phyloP scores from a whole-genome alignment of 2,329 filamentous ascomycete species.

The Diaporthe capsici region DNA sequence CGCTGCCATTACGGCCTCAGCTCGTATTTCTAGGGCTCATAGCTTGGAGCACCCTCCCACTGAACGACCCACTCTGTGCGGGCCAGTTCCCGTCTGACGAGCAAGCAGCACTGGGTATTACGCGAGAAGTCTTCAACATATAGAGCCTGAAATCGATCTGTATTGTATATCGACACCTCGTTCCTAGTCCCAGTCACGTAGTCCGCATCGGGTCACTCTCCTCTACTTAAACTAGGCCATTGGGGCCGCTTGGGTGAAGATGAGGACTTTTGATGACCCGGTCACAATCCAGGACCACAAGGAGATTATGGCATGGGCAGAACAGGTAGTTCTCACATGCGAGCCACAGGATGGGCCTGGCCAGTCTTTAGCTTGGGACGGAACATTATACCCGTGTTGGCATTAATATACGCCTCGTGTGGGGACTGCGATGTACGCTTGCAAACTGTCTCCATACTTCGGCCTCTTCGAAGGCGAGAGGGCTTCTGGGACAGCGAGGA shows the following conservation, averaged over 20 bases:
- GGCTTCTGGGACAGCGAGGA: neutral
- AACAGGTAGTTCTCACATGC: neutral
- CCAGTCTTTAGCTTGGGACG: neutral
- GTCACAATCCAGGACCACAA: neutral
- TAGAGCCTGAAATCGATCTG: neutral
- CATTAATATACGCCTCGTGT: neutral
- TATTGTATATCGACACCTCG: neutral
- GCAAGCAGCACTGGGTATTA: neutral
- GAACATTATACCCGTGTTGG: neutral
- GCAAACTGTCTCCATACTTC: neutral
- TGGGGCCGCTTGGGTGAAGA: neutral
- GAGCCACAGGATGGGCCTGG: neutral
- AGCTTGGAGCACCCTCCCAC: neutral
- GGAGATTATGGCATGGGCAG: neutral
- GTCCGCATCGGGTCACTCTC: neutral
- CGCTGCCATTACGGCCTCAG: neutral
- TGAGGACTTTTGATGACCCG: neutral
- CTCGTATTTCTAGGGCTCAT: neutral
- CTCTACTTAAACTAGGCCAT: neutral
- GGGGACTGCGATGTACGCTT: neutral
- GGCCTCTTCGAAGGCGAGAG: neutral
- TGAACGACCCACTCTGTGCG: neutral
- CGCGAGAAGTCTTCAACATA: neutral
- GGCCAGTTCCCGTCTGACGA: neutral
- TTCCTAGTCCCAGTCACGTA: neutral